Percentiles rank a stretch among this genome's conserved stretches.
Conservation (phyloP, 805 yeast species). For the Candida berthetii region DNA sequence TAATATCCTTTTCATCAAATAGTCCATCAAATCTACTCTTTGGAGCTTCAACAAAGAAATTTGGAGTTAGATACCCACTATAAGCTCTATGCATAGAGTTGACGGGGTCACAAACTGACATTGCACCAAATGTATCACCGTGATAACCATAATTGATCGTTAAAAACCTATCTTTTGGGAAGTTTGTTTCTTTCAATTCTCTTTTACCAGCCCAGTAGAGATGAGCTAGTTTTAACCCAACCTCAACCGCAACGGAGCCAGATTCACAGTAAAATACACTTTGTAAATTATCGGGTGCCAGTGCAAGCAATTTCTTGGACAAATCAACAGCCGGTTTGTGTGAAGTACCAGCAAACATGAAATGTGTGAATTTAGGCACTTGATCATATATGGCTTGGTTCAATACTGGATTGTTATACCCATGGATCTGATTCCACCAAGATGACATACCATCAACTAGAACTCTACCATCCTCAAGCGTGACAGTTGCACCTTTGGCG, state of each 20-base stretch:
- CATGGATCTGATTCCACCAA: slow-evolving; percentile 27
- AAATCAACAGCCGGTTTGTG: slow-evolving; percentile 23
- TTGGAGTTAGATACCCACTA: slow-evolving; percentile 22
- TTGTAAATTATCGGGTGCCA: slow-evolving; percentile 20
- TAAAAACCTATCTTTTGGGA: slow-evolving; percentile 20
- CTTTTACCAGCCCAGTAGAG: slow-evolving; percentile 17
- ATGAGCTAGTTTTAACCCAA: slow-evolving; percentile 29
- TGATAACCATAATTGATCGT: slow-evolving; percentile 30
- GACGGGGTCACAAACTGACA: slow-evolving; percentile 29
- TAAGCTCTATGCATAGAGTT: slow-evolving; percentile 26
- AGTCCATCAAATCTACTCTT: slow-evolving; percentile 3
- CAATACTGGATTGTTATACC: slow-evolving; percentile 20
- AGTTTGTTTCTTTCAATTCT: slow-evolving; percentile 10
- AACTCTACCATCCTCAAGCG: slow-evolving; percentile 10
- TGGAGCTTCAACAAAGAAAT: slow-evolving; percentile 22
- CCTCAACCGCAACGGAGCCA: slow-evolving; percentile 30
- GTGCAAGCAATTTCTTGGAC: slow-evolving; percentile 22
- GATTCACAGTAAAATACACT: slow-evolving; percentile 19
- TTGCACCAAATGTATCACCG: slow-evolving; percentile 33
- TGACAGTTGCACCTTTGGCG: slow-evolving; percentile 17
- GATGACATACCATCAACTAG: slow-evolving; percentile 25
- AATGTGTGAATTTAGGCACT: slow-evolving; percentile 21
- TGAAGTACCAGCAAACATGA: slow-evolving; percentile 22
- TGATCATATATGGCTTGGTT: slow-evolving; percentile 26
- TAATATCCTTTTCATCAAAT: slow-evolving; percentile 21